Evolutionary conservation across 345 rosid species (phyloP).

Genomic region (Eucalyptus brandiana): DNA sequence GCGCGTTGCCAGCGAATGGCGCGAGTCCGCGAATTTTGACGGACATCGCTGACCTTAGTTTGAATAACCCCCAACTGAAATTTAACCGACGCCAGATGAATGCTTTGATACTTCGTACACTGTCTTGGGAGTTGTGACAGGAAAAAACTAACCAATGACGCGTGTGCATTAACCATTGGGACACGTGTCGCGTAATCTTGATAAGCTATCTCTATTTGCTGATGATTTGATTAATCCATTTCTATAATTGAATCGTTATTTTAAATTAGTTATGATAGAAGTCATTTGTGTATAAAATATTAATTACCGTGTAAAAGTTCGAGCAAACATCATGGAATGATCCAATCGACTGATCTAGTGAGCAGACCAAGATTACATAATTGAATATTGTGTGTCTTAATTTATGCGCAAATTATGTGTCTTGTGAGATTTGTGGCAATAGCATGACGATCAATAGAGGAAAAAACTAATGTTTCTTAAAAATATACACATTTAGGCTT

Average conservation of each 20-base stretch:
- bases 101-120: neutral
- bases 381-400: neutral
- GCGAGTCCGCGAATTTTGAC: neutral
- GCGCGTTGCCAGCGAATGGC: neutral
- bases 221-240: neutral
- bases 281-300: neutral
- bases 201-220: neutral
- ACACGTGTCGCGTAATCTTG: neutral
- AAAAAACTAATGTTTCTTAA: neutral
- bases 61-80: neutral
- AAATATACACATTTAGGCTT: neutral
- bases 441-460: neutral
- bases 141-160: neutral
- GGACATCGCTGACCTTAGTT: neutral
- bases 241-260: neutral
- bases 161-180: neutral
- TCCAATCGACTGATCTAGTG: neutral
- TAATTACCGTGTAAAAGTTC: neutral
- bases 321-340: neutral
- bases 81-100: neutral
- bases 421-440: neutral
- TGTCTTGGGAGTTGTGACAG: neutral
- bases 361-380: neutral
- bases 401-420: neutral
- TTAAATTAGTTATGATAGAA: neutral